These are phyloP conservation scores for Claviceps africana DNA, from an alignment of 2,329 filamentous ascomycete species.

Conservation along the genomic window DNA sequence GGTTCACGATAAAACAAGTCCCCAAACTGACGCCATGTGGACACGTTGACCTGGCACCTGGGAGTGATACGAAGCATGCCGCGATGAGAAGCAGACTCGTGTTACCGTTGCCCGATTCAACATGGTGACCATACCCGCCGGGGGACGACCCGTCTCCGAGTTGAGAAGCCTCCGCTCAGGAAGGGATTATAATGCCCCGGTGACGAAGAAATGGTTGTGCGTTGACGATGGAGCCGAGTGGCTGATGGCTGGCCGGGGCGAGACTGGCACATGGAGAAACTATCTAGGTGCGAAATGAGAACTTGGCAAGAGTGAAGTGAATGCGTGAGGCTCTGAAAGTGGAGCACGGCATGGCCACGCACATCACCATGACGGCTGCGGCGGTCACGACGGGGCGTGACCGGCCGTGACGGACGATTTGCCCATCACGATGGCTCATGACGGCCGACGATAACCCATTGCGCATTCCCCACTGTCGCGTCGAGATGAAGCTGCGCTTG, in stretches of 20 bases:
- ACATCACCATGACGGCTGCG: slow-evolving; percentile 4
- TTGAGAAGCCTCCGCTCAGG: neutral
- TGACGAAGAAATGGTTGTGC: neutral
- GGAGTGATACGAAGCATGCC: neutral
- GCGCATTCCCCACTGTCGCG: neutral
- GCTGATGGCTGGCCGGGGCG: neutral
- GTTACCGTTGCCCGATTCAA: neutral
- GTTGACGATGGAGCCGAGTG: neutral
- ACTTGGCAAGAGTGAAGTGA: neutral
- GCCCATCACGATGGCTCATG: neutral
- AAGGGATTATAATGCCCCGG: neutral
- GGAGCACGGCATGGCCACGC: slow-evolving; percentile 1
- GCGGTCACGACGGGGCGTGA: neutral
- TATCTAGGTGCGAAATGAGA: neutral
- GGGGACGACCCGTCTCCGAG: neutral
- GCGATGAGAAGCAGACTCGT: neutral
- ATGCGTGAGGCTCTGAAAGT: neutral
- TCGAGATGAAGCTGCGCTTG: neutral
- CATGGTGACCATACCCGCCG: neutral
- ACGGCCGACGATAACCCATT: too few species aligned
- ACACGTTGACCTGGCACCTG: neutral
- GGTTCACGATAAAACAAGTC: neutral
- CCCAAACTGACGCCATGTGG: neutral
- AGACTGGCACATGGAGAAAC: neutral
- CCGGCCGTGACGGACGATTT: neutral